phyloP scores from a whole-genome alignment of 2,329 filamentous ascomycete species.

The Aspergillus ochraceus region DNA sequence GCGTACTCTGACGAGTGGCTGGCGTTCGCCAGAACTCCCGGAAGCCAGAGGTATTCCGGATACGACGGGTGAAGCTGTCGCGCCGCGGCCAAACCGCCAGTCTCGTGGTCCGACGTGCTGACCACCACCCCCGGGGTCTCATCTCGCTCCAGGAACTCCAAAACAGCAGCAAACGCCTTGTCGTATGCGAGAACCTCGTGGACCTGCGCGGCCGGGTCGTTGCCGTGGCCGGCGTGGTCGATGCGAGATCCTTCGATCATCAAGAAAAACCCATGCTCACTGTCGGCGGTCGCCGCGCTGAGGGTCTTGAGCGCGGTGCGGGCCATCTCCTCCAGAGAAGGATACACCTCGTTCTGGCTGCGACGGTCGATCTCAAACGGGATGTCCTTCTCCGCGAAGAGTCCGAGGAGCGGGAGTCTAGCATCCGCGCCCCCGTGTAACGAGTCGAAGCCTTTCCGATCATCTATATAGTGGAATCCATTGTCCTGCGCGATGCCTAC shows the following conservation, averaged over 20 bases:
- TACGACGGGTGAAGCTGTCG: conserved; percentile 67
- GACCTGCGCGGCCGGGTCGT: conserved; percentile 80
- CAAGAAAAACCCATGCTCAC: conserved; percentile 92
- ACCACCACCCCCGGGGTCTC: conserved; percentile 75
- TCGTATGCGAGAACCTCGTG: conserved; percentile 96
- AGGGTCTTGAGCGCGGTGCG: conserved; percentile 76
- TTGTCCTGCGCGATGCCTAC: conserved; percentile 70
- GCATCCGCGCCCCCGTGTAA: conserved; percentile 67
- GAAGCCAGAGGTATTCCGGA: conserved; percentile 77
- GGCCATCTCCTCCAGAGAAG: conserved; percentile 89
- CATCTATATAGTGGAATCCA: conserved; percentile 76
- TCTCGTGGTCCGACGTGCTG: conserved; percentile 93
- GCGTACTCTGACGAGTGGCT: conserved; percentile 74
- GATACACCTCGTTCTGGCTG: conserved; percentile 75
- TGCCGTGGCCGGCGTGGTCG: conserved; percentile 87
- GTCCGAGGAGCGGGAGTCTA: conserved; percentile 78
- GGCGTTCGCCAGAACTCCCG: conserved; percentile 75
- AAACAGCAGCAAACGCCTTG: conserved; percentile 74
- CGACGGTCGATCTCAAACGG: conserved; percentile 92
- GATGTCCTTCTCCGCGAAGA: conserved; percentile 80
- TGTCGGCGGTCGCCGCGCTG: conserved; percentile 75
- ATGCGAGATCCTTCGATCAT: conserved; percentile 98
- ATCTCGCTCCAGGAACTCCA: conserved; percentile 79
- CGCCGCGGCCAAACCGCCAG: conserved; percentile 80
- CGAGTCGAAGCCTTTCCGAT: conserved; percentile 72